A percentile compares a stretch with the other conserved stretches of the same genome.
phyloP scores from a whole-genome alignment of 1,284 basidiomycete species.

The Melampsora americana region DNA sequence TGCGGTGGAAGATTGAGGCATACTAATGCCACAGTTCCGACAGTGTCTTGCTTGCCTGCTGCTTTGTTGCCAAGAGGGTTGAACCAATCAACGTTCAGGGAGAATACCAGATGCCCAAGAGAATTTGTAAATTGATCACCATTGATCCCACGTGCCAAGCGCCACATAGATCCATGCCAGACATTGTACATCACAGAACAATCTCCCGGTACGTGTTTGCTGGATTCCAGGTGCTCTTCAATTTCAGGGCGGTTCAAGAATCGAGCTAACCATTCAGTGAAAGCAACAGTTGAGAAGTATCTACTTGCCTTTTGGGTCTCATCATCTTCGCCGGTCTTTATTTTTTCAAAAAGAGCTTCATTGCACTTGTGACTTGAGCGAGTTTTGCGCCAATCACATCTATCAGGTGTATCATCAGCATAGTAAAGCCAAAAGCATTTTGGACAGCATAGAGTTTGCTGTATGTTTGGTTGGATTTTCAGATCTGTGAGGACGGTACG shows the following conservation, averaged over 20 bases:
- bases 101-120: neutral
- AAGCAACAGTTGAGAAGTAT: constrained; percentile 2
- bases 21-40: constrained; percentile 18
- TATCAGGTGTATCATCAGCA: neutral
- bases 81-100: constrained; percentile 35
- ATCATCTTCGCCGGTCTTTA: neutral
- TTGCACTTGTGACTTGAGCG: neutral
- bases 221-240: constrained; percentile 11
- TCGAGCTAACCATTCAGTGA: neutral
- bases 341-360: neutral
- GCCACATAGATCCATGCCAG: neutral
- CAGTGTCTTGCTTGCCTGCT: constrained; percentile 21
- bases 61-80: constrained; percentile 30
- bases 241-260: constrained; percentile 11
- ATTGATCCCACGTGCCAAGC: neutral
- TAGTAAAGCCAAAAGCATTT: constrained; percentile 1
- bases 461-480: neutral
- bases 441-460: neutral
- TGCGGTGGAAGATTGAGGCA: constrained; percentile 25
- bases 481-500: neutral
- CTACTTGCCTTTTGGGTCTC: neutral
- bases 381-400: neutral
- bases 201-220: too few species aligned
- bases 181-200: neutral
- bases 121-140: neutral